Percentiles rank a stretch among this genome's conserved stretches.
Conservation (phyloP, 495 filamentous ascomycete genomes). For the Tetracladium setigerum region DNA sequence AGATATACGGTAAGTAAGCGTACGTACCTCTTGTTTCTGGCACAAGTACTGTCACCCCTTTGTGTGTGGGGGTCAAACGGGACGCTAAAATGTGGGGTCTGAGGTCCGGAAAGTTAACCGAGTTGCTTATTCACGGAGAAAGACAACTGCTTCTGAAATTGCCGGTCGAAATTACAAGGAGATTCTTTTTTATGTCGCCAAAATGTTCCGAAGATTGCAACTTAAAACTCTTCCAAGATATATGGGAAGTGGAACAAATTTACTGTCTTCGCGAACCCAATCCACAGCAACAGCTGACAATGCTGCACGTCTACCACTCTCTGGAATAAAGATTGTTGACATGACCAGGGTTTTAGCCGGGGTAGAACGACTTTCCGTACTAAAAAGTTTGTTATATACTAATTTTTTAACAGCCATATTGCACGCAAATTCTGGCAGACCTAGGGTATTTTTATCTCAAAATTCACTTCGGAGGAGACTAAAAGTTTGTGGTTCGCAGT, state of each 20-base stretch:
- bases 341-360: not conserved
- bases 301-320: not conserved
- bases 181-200: not conserved
- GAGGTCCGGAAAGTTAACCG: too few species aligned
- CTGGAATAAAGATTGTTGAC: not conserved
- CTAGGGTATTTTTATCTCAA: slow-evolving; percentile 56
- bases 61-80: too few species aligned
- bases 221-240: too few species aligned
- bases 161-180: not conserved
- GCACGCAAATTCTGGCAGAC: slow-evolving; percentile 92
- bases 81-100: too few species aligned
- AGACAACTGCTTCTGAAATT: not conserved
- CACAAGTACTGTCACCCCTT: too few species aligned
- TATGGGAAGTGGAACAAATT: too few species aligned
- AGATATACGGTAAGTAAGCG: too few species aligned
- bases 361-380: slow-evolving; percentile 40
- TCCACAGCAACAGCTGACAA: not conserved
- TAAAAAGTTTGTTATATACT: slow-evolving; percentile 24
- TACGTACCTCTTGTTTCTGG: too few species aligned
- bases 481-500: slow-evolving; percentile 30
- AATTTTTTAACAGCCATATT: slow-evolving; percentile 63
- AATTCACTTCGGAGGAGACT: not conserved
- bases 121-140: not conserved
- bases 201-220: not conserved
- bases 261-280: too few species aligned